A percentile compares a stretch with the other conserved stretches of the same genome.
These are phyloP conservation scores for Plasmodium yoelii DNA, from an alignment of 169 alveolate genomes.

Conservation along the genomic window DNA sequence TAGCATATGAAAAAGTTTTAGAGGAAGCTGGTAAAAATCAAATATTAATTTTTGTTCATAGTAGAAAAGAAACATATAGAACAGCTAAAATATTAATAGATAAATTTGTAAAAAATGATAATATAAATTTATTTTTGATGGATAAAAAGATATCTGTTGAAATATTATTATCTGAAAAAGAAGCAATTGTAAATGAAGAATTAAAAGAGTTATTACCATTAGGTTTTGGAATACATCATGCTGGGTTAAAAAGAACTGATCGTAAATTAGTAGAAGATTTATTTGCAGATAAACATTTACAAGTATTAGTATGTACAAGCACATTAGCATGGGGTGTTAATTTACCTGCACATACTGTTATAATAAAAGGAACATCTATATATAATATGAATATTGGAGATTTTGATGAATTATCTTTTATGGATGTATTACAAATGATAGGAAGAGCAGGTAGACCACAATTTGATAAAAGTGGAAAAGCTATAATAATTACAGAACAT, in stretches of 20 bases:
- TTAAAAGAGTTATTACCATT: constrained; percentile 96
- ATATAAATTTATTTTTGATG: constrained; percentile 88
- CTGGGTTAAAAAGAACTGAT: constrained; percentile 98
- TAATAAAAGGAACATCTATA: constrained; percentile 99
- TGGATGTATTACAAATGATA: constrained; percentile 99
- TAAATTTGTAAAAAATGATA: constrained; percentile 92
- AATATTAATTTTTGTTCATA: constrained; percentile 98
- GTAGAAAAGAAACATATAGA: constrained; percentile 99
- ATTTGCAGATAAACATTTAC: constrained; percentile 96
- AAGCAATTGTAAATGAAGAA: constrained; percentile 89
- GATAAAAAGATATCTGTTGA: constrained; percentile 94
- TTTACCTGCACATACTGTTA: constrained; percentile 99
- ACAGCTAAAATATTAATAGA: constrained; percentile 95
- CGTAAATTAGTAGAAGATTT: constrained; percentile 97
- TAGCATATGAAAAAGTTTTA: constrained; percentile 94
- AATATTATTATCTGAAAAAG: constrained; percentile 92
- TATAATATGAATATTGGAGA: constrained; percentile 98
- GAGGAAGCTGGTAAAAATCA: constrained; percentile 89
- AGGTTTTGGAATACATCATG: constrained; percentile 99
- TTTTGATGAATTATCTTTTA: constrained; percentile 98
- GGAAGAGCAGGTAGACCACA: constrained; percentile 99
- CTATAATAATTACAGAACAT: constrained; percentile 97
- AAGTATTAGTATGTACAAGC: constrained; percentile 98
- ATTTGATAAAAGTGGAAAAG: constrained; percentile 99
- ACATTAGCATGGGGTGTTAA: constrained; percentile 99